Conservation (phyloP, 306 rosid genomes). For the Vigna hirtella region DNA sequence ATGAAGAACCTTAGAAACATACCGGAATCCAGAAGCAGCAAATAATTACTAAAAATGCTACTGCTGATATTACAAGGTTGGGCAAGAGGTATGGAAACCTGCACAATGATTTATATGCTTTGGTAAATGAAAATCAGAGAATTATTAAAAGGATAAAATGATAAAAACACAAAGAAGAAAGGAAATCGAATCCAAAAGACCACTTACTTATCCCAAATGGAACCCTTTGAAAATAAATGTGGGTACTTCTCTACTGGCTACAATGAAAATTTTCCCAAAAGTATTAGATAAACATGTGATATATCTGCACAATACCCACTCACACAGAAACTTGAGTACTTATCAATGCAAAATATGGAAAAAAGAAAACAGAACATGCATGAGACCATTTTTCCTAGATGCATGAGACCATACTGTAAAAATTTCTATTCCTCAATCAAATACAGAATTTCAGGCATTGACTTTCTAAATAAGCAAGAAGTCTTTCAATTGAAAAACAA, state of each 20-base stretch:
- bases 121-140: background rate
- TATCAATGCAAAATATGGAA: background rate
- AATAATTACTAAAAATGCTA: conserved; percentile 37
- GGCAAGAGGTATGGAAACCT: conserved; percentile 62
- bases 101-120: conserved; percentile 29
- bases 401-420: background rate
- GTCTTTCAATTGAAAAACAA: too few relatives aligned
- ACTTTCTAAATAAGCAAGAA: too few relatives aligned
- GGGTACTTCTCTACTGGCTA: conserved; percentile 93
- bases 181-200: conserved; percentile 6
- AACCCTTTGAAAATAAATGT: conserved; percentile 58
- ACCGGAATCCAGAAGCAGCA: conserved; percentile 61
- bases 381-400: background rate
- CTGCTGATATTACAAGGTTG: conserved; percentile 47
- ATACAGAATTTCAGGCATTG: background rate
- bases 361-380: background rate
- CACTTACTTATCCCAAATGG: conserved; percentile 81
- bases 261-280: conserved; percentile 26
- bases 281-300: conserved; percentile 16
- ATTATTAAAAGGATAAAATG: background rate
- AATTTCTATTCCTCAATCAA: background rate
- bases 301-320: background rate
- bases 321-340: background rate
- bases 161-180: background rate
- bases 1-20: conserved; percentile 16